Base-by-base conservation (phyloP, 192 early-diverging fungal genomes). In the Coemansia sp. region DNA sequence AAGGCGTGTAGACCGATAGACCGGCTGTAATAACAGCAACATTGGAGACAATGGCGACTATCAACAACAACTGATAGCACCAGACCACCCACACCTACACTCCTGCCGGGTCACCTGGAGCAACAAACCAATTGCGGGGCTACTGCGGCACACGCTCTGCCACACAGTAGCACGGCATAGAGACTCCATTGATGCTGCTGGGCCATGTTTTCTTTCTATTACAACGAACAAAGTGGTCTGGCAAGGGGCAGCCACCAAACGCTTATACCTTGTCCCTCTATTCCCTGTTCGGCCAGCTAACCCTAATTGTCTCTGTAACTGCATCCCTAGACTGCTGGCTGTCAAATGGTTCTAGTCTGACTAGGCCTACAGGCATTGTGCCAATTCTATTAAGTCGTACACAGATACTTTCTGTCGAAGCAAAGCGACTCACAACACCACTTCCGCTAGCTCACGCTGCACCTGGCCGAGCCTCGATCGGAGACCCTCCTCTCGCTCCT, bases 391-490 rank as follows among this genome's bases (percentile, higher is more conserved):
- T 44, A 44, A 57, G 9, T 16, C 15, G 27, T 33, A 57, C 54
- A 31, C 24, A 10, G 15, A 5, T 38, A 29, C 29, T 8, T 66
- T 49, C 44, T 49, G 22, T 43, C 43, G n/a, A 9, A 29, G 46
- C 46, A n/a, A 20, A 31, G 29, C 29, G 24, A 31, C 55, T 68
- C 52, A 80, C 55, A 73, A 20, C 9, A 65, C 51, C 9, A 73
- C 81, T 18, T 74, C 24, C 3, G 72, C 33, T 12, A 84, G 66
- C 71, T 79, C 82, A 8, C 44, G 77, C 65, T 77, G 82, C 15
- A 84, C 77, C 33, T 74, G 72, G 61, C 20, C 67, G 2, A 84
- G 74, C 1, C 82, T 71, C 8, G 49, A 20, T 24, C 47, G 27
- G 27, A 85, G 72, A 4, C 54, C 54, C 0, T 38, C 55, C 31